Base-by-base conservation (phyloP, 331 rosid genomes). In the Spiraea crenata region DNA sequence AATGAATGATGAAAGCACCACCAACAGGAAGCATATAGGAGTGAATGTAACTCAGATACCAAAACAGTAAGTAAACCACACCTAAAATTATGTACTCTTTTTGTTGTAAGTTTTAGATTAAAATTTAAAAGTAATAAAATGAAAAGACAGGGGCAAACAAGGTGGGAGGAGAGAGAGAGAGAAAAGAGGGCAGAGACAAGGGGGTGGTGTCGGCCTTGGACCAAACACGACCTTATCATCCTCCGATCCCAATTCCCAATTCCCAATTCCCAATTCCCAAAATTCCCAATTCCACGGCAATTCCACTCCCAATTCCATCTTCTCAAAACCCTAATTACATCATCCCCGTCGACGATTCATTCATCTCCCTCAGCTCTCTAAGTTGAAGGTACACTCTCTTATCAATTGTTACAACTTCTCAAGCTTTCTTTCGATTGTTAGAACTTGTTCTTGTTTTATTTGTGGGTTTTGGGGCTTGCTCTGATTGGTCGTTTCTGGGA, bases 131-230 rank as follows among this genome's bases (percentile, higher is more conserved):
- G 31, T 41, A 65, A 25, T 3, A 9, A 49, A 55, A 11, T 2
- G 39, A 7, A 61, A 38, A 39, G 41, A 47, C 13, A 39, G 8
- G 49, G 39, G 38, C 38, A 38, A 39, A 19, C 56, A 15, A 61
- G 4, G 65, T 13, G 19, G 44, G 56, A n/a, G n/a, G n/a, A n/a
- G 6, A 52, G 40, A 42, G 47, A 13, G 42, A 42, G 14, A 42
- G 41, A 48, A 42, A 44, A 68, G 48, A 63, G 63, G 81, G 85
- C 77, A 69, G 82, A 67, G 66, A 75, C n/a, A 57, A 76, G 77
- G 78, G 77, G 87, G 78, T 77, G 74, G 83, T 93, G 98, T 93
- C 97, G 96, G 97, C 92, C 92, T 81, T 88, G 86, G 72, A 80
- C 91, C 96, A 87, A 93, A 85, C 97, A 92, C 88, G 82, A 92